Evolutionary conservation across 306 rosid genomes (phyloP), one percentile per base, ranked within the genome.

Genomic region (Gillenia trifoliata): DNA sequence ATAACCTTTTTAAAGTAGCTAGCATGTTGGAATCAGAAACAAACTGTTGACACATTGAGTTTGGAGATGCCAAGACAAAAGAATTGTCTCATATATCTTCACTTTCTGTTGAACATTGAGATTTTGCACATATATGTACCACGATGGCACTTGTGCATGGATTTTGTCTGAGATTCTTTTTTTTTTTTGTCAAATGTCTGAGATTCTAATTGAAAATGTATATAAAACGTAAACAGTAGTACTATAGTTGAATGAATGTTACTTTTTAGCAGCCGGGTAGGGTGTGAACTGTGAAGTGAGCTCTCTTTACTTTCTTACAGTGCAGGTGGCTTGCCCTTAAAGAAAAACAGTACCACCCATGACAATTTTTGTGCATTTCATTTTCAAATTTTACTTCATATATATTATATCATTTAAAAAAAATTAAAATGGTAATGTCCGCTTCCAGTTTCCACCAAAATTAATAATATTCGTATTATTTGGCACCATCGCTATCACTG

Each of bases 61-160:
- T 57, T 68, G 72, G 45, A 29, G 73, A 11, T 50, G 62, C 45
- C 50, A 47, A 50, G 66, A 36, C 12, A 25, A 36, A 29, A 17
- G 17, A 71, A 71, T 8, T 16, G 50, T 71, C 83, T 62, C 73
- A 60, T 61, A 66, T 67, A 74, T 82, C 80, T 68, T 72, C 80
- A 80, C 83, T 76, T 77, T 82, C 60, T 76, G 62, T 71, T 71
- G 75, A 73, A 75, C 86, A 78, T 66, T 75, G 82, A 80, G 79
- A 70, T 70, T 78, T 82, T 85, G 73, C 75, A 80, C 78, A 76
- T 82, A 45, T 80, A 29, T 62, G 65, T 81, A 70, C 80, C 62
- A 45, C 73, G 79, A 77, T 78, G 77, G 75, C 22, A 84, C 83
- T 41, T 72, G 45, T 26, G 66, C 77, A 38, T 49, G 77, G 78